phyloP scores from a whole-genome alignment of 306 rosid species.

The Glycyrrhiza uralensis region DNA sequence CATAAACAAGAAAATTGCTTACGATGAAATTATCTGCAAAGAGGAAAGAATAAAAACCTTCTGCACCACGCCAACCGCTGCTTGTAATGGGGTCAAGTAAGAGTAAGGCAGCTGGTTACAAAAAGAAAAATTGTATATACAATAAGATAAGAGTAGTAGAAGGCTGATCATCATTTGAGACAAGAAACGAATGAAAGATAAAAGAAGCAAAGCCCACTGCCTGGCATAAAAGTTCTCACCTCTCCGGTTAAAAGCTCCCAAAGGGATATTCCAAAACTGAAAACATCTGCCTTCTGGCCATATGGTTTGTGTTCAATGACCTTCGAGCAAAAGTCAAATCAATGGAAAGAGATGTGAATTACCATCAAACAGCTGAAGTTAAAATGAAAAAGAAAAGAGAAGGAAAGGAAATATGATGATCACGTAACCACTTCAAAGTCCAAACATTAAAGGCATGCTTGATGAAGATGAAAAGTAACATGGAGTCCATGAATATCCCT shows the following conservation, averaged over 20 bases:
- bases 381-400: background rate
- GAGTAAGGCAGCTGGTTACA: conserved; percentile 82
- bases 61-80: conserved; percentile 99
- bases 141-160: conserved; percentile 14
- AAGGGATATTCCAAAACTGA: conserved; percentile 89
- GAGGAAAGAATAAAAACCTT: conserved; percentile 55
- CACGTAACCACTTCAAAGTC: background rate
- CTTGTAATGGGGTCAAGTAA: conserved; percentile 88
- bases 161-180: background rate
- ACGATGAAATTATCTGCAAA: background rate
- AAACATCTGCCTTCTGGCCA: conserved; percentile 93
- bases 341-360: conserved; percentile 24
- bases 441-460: background rate
- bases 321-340: conserved; percentile 50
- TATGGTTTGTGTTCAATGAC: conserved; percentile 99
- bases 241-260: conserved; percentile 99
- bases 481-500: conserved; percentile 17
- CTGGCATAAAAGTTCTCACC: conserved; percentile 50
- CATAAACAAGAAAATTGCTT: background rate
- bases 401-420: conserved; percentile 7
- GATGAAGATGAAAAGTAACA: conserved; percentile 6
- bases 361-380: conserved; percentile 26
- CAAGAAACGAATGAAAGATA: conserved; percentile 3
- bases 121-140: conserved; percentile 21
- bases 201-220: conserved; percentile 5